Evolutionary conservation across 2,329 filamentous ascomycete species (phyloP).

Genomic region (Fusarium poae): DNA sequence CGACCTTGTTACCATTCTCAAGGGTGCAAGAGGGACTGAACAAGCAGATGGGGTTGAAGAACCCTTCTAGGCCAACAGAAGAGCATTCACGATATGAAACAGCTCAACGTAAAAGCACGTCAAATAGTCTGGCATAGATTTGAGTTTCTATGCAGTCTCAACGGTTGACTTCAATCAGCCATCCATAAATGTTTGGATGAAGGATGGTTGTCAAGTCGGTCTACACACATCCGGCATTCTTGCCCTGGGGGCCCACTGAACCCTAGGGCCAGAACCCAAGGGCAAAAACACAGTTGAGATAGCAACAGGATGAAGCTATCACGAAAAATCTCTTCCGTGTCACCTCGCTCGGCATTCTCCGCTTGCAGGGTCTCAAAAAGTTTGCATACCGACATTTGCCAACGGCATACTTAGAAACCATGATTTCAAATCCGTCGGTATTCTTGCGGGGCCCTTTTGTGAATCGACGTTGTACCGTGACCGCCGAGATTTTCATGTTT

Average conservation of each 20-base stretch:
- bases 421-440: slow-evolving; percentile 6
- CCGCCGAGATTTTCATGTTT: slow-evolving; percentile 12
- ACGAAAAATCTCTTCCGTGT: slow-evolving; percentile 19
- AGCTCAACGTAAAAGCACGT: background rate
- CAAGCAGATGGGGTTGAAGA: background rate
- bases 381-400: background rate
- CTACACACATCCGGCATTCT: background rate
- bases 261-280: slow-evolving; percentile 9
- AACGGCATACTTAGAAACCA: background rate
- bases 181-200: background rate
- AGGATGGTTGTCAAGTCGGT: background rate
- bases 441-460: slow-evolving; percentile 15
- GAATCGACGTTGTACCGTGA: slow-evolving; percentile 4
- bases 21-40: background rate
- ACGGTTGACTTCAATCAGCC: slow-evolving; percentile 27
- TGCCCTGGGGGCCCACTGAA: slow-evolving; percentile 13
- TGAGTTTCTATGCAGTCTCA: background rate
- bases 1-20: background rate
- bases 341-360: slow-evolving; percentile 1
- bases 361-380: background rate
- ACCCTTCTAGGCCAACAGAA: background rate
- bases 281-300: slow-evolving; percentile 15
- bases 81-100: background rate
- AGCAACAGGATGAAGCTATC: slow-evolving; percentile 32
- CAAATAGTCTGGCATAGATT: background rate